Evolutionary conservation across 2,329 filamentous ascomycete species (phyloP).

Genomic region (Cladosporium velox): DNA sequence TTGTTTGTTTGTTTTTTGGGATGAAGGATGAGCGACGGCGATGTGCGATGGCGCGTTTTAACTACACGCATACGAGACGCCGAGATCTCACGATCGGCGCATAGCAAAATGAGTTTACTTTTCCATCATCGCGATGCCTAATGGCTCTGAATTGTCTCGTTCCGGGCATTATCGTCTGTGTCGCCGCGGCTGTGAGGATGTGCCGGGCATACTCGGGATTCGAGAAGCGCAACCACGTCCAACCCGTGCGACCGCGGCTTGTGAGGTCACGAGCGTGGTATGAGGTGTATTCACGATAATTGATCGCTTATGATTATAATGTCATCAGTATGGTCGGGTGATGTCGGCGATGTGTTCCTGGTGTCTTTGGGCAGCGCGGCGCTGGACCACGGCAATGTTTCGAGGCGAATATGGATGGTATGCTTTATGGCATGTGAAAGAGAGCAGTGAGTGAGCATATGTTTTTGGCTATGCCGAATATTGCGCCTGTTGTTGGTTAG

Average conservation of each 20-base stretch:
- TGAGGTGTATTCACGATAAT: constrained; percentile 8
- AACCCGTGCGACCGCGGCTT: constrained; percentile 8
- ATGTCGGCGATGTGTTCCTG: constrained; percentile 10
- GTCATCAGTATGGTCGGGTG: not conserved
- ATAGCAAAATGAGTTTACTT: not conserved
- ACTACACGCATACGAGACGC: not conserved
- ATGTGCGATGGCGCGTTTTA: not conserved
- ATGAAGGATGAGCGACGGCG: not conserved
- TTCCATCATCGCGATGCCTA: not conserved
- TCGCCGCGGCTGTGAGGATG: constrained; percentile 1
- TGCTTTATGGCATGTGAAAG: not conserved
- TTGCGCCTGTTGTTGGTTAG: too few species aligned
- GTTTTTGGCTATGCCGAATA: too few species aligned
- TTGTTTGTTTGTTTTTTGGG: not conserved
- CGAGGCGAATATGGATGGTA: not conserved
- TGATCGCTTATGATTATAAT: not conserved
- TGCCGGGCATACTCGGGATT: constrained; percentile 15
- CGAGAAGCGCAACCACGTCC: not conserved
- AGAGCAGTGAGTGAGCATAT: too few species aligned
- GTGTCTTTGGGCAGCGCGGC: not conserved
- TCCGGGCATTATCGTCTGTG: not conserved
- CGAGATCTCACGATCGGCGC: constrained; percentile 1
- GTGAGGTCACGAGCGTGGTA: not conserved
- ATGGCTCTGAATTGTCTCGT: not conserved
- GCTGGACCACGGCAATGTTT: not conserved